Base-by-base conservation (phyloP, 345 rosid genomes). In the Melastoma malabathricum region DNA sequence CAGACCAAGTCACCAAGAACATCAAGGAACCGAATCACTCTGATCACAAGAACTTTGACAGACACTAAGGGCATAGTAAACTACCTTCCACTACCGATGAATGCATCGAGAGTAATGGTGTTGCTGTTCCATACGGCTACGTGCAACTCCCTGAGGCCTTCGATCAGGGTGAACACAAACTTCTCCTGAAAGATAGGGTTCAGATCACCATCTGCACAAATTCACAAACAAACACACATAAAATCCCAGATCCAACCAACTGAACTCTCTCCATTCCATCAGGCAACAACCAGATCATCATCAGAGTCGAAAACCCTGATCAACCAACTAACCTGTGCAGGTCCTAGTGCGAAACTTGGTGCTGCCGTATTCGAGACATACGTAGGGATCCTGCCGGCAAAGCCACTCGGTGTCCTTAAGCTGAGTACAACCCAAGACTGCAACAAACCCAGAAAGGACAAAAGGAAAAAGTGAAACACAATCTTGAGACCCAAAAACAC, bases 121-220 rank as follows among this genome's bases (percentile, higher is more conserved):
- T 90, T 90, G 73, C 86, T 86, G 72, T 86, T 83, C 93, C 85
- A 83, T 6, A 87, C 97, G 29, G 52, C 54, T 14, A 81, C 31
- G 44, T 61, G 68, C 25, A 87, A 10, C 68, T 87, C 94, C 64
- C 84, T 79, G 31, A 84, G 76, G 17, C 97, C 95, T 74, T 87
- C 97, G 53, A 92, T 72, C 58, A 92, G 53, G 20, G 69, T 65
- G 59, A 82, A 75, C 49, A 75, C 72, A 65, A 87, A 87, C 73
- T 83, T 92, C 73, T 92, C 97, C 65, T 92, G 94, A 46, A 92
- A 92, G 1, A 72, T 77, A 3, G 97, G 97, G 52, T 76, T 79
- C 31, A 60, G 84, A 15, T 83, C 84, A 52, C 98, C 98, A 85
- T 88, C 97, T 82, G 51, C 45, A 52, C 43, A 48, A 51, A 53